phyloP scores from a whole-genome alignment of 352 stramenopile species.

The Globisporangium camurandrum region DNA sequence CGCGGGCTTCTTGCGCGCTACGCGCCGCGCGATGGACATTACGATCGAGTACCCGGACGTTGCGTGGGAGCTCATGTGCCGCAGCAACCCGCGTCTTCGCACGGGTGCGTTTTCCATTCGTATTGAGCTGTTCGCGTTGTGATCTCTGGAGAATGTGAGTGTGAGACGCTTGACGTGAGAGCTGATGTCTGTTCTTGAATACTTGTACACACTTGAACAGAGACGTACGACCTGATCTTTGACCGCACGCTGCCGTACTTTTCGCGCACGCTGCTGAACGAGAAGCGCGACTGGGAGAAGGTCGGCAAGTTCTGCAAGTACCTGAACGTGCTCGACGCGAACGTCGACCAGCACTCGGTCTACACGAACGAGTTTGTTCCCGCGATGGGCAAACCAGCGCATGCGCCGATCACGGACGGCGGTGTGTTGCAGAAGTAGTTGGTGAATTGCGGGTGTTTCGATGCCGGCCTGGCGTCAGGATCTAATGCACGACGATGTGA shows the following conservation, averaged over 20 bases:
- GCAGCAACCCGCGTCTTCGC: slow-evolving; percentile 42
- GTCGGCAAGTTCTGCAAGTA: slow-evolving; percentile 52
- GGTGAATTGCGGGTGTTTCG: background rate
- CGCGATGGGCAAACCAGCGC: slow-evolving; percentile 34
- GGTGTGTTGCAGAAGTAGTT: slow-evolving; percentile 27
- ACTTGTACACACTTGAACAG: slow-evolving; percentile 8
- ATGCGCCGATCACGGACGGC: slow-evolving; percentile 29
- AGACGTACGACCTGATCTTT: slow-evolving; percentile 44
- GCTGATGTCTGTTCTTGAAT: background rate
- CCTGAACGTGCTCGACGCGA: slow-evolving; percentile 33
- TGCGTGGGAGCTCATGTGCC: slow-evolving; percentile 43
- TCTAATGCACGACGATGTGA: no score
- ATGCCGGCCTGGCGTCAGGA: no score
- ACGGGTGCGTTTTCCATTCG: slow-evolving; percentile 15
- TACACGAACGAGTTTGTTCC: slow-evolving; percentile 46
- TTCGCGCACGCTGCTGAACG: slow-evolving; percentile 39
- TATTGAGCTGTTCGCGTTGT: no score
- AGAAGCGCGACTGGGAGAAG: slow-evolving; percentile 45
- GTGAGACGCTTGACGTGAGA: no score
- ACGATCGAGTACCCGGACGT: slow-evolving; percentile 42
- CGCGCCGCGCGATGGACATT: slow-evolving; percentile 38
- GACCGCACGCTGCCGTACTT: slow-evolving; percentile 44
- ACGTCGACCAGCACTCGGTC: slow-evolving; percentile 42
- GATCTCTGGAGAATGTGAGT: background rate
- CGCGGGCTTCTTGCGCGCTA: slow-evolving; percentile 34